These are phyloP conservation scores for Artemisia tridentata DNA, from an alignment of 129 eudicot species.

Conservation along the genomic window DNA sequence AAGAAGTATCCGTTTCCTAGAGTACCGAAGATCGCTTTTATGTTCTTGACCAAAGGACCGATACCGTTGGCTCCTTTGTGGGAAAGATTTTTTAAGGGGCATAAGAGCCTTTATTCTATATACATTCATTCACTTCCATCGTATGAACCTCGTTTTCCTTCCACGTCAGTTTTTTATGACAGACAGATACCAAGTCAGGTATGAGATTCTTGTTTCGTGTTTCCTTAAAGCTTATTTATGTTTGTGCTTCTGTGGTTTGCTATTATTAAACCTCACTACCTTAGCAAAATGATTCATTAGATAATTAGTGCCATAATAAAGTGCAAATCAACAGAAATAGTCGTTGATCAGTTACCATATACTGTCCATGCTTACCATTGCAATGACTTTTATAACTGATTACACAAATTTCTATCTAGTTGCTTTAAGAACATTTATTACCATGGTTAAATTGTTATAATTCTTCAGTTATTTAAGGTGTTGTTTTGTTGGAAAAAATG, in stretches of 20 bases:
- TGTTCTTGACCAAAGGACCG: constrained; percentile 99
- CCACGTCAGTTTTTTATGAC: constrained; percentile 72
- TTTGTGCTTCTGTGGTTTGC: neutral
- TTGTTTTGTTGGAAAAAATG: constrained; percentile 1
- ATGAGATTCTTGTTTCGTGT: constrained; percentile 18
- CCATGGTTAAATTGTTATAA: no score
- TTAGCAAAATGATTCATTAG: no score
- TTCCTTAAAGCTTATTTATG: neutral
- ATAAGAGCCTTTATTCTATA: constrained; percentile 56
- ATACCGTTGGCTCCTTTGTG: constrained; percentile 87
- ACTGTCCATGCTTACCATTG: no score
- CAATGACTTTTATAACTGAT: no score
- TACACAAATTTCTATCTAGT: no score
- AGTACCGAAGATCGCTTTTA: constrained; percentile 87
- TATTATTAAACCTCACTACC: no score
- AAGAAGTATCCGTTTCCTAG: constrained; percentile 71
- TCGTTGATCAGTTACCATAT: no score
- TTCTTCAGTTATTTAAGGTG: no score
- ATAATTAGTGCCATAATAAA: no score
- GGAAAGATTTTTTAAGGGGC: constrained; percentile 93
- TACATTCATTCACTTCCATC: constrained; percentile 82
- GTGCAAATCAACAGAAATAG: no score
- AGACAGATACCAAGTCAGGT: constrained; percentile 97
- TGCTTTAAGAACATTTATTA: no score
- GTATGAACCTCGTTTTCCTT: constrained; percentile 46